phyloP scores from a whole-genome alignment of 805 yeast genomes.

The Wickerhamiella brachini region DNA sequence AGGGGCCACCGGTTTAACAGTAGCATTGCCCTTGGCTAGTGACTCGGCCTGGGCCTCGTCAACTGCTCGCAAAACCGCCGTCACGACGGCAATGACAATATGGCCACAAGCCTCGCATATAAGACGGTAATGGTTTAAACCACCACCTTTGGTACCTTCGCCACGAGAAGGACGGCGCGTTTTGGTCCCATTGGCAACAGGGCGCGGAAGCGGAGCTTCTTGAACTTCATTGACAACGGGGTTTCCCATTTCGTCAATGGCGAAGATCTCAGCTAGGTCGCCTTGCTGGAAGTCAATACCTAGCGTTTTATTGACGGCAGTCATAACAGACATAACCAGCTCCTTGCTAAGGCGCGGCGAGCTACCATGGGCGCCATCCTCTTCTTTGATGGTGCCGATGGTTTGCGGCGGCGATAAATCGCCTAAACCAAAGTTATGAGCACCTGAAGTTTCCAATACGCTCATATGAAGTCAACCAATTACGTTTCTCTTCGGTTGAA shows the following conservation, averaged over 20 bases:
- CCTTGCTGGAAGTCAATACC: constrained; percentile 6
- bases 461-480: neutral
- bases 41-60: constrained; percentile 17
- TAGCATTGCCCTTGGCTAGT: constrained; percentile 3
- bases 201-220: neutral
- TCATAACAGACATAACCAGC: constrained; percentile 3
- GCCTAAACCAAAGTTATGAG: neutral
- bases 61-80: constrained; percentile 25
- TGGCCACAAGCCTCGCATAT: constrained; percentile 74
- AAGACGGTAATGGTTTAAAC: constrained; percentile 25
- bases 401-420: neutral
- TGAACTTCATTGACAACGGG: neutral
- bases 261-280: constrained; percentile 5
- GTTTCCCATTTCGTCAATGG: neutral
- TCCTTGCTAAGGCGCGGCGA: constrained; percentile 2
- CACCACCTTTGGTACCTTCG: neutral
- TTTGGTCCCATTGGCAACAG: neutral
- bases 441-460: neutral
- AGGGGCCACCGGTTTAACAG: constrained; percentile 13
- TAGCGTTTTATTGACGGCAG: constrained; percentile 5
- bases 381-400: neutral
- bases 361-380: neutral
- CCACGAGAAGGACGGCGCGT: neutral
- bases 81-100: constrained; percentile 66
- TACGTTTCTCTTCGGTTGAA: neutral